Base-by-base conservation (phyloP, 2,329 filamentous ascomycete species). In the Venturia carpophila region DNA sequence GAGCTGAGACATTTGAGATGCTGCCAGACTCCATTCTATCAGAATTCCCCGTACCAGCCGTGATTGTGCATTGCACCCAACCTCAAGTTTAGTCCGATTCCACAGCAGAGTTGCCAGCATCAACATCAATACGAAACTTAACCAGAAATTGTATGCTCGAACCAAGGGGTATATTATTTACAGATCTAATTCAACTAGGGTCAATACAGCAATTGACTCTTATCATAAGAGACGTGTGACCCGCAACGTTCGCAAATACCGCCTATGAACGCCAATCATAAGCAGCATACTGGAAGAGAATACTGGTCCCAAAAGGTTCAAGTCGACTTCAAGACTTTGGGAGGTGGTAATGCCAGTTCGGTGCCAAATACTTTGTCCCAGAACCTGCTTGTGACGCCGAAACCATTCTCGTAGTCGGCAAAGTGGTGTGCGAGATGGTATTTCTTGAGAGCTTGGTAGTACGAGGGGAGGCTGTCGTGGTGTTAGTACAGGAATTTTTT, bases 341-440 rank as follows among this genome's bases (percentile, higher is more conserved):
- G 73, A n/a, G 77, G 70, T 61, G 71, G 73, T 70, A 79, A 79
- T 64, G 82, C 77, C 63, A 99, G 81, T 78, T 96, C 88, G 1
- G 94, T 99, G 69, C 92, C 91, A 74, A 99, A 99, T 7, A 99
- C 79, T 62, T 79, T 80, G 75, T 99, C 94, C 94, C 94, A 99
- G 82, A 99, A 96, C 69, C 88, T 87, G 81, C 89, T 97, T 41
- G 93, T 97, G 63, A 99, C 93, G 65, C 94, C 94, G 71, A 97
- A 99, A 63, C 94, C 94, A 69, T 96, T 93, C 77, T 99, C 90
- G 75, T 95, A 99, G 75, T 99, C 94, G 67, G 94, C 91, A 77
- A 97, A 99, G 79, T 99, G 94, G 75, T 99, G 94, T 75, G 92
- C 87, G 39, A 99, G 87, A 74, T 99, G 94, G 74, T 97, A 96